Conservation (phyloP, 495 filamentous ascomycete genomes). For the Choiromyces venosus region DNA sequence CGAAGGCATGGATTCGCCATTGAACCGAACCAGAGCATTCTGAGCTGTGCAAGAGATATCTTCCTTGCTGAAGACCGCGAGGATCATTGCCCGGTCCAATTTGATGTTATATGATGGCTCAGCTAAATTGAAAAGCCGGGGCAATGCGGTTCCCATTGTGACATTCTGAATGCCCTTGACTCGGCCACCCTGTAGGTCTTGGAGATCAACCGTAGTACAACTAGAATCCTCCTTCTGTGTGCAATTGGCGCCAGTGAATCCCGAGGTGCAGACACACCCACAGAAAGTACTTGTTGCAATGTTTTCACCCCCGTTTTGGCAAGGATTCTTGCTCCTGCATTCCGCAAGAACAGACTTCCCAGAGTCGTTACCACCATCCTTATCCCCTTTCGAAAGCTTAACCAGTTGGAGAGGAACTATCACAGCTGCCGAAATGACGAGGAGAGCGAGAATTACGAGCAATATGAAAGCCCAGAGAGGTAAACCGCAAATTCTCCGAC, state of each 20-base stretch:
- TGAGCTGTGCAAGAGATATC: slow-evolving; percentile 72
- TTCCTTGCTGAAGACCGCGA: slow-evolving; percentile 67
- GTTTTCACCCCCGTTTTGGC: slow-evolving; percentile 75
- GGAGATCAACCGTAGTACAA: slow-evolving; percentile 64
- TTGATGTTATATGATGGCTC: slow-evolving; percentile 67
- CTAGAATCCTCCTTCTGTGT: slow-evolving; percentile 52
- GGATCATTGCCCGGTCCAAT: slow-evolving; percentile 59
- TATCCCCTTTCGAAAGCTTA: slow-evolving; percentile 60
- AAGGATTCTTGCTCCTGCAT: slow-evolving; percentile 55
- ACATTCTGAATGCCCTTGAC: slow-evolving; percentile 54
- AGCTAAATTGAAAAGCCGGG: slow-evolving; percentile 61
- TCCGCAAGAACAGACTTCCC: slow-evolving; percentile 43
- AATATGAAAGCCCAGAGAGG: slow-evolving; percentile 73
- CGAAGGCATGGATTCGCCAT: slow-evolving; percentile 49
- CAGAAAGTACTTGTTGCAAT: slow-evolving; percentile 61
- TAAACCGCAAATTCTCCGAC: slow-evolving; percentile 68
- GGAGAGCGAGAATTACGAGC: slow-evolving; percentile 60
- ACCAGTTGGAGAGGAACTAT: slow-evolving; percentile 81
- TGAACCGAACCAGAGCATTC: slow-evolving; percentile 81
- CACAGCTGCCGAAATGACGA: slow-evolving; percentile 78
- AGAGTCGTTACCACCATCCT: slow-evolving; percentile 40
- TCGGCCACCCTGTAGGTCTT: slow-evolving; percentile 42
- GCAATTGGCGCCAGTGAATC: slow-evolving; percentile 76
- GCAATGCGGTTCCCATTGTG: slow-evolving; percentile 73
- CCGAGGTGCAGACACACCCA: slow-evolving; percentile 79